Conservation (phyloP, 805 yeast species). For the Sungouiella thailandica region DNA sequence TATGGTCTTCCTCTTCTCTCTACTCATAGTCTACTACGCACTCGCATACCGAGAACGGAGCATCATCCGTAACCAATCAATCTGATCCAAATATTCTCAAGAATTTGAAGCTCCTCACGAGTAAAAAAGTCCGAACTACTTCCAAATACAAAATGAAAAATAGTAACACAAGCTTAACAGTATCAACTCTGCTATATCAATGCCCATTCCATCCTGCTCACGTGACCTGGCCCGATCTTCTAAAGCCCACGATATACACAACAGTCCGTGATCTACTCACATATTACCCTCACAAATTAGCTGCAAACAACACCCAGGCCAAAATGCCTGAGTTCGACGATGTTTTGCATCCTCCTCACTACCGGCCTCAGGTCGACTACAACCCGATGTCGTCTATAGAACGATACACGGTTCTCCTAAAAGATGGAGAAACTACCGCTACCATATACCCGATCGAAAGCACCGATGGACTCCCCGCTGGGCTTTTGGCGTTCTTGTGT, state of each 20-base stretch:
- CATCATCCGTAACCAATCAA: too few relatives aligned
- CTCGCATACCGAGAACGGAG: too few relatives aligned
- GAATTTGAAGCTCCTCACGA: too few relatives aligned
- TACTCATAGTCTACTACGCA: too few relatives aligned
- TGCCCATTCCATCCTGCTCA: too few relatives aligned
- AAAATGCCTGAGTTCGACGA: slow-evolving; percentile 50
- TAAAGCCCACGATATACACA: slow-evolving; percentile 14
- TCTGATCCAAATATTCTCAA: too few relatives aligned
- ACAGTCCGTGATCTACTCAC: slow-evolving; percentile 31
- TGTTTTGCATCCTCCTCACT: slow-evolving; percentile 42
- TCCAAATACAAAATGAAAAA: too few relatives aligned
- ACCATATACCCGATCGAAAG: slow-evolving; percentile 83
- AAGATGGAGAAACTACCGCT: slow-evolving; percentile 89
- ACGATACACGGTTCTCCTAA: slow-evolving; percentile 71
- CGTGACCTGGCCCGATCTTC: slow-evolving; percentile 1
- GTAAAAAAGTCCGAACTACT: too few relatives aligned
- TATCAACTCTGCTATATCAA: too few relatives aligned
- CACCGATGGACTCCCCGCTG: slow-evolving; percentile 66
- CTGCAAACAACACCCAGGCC: not conserved
- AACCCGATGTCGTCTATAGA: slow-evolving; percentile 37
- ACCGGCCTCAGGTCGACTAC: slow-evolving; percentile 39
- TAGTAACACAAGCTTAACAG: too few relatives aligned
- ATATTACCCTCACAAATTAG: not conserved
- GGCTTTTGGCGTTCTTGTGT: slow-evolving; percentile 71
- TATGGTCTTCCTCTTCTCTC: too few relatives aligned